phyloP scores from a whole-genome alignment of 805 yeast genomes.

The Kodamaea lidongshanica region DNA sequence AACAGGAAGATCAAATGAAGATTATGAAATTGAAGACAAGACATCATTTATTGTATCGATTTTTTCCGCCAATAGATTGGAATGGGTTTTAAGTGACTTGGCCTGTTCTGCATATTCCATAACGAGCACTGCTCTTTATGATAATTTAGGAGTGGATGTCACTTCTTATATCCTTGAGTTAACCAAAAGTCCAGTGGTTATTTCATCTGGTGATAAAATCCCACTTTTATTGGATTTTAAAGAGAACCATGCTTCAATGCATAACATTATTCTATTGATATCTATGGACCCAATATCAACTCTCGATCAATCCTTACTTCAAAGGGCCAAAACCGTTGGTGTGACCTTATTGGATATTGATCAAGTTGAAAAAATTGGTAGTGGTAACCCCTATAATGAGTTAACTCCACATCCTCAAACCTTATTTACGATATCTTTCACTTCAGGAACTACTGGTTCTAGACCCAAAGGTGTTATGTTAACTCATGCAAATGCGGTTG shows the following conservation, averaged over 20 bases:
- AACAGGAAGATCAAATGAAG: constrained; percentile 3
- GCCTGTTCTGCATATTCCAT: constrained; percentile 14
- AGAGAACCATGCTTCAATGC: constrained; percentile 11
- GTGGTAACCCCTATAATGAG: constrained; percentile 22
- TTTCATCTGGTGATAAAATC: constrained; percentile 15
- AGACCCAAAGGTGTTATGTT: constrained; percentile 63
- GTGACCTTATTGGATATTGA: constrained; percentile 27
- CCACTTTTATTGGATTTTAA: constrained; percentile 11
- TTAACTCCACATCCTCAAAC: constrained; percentile 46
- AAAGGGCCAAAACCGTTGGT: constrained; percentile 19
- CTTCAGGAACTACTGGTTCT: constrained; percentile 70
- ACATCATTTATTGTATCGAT: constrained; percentile 16
- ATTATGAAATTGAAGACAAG: constrained; percentile 7
- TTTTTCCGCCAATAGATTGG: constrained; percentile 16
- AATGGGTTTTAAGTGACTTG: constrained; percentile 14
- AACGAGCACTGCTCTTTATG: constrained; percentile 18
- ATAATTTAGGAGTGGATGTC: constrained; percentile 16
- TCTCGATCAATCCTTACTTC: constrained; percentile 7
- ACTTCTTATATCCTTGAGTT: constrained; percentile 16
- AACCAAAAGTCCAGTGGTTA: constrained; percentile 15
- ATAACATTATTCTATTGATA: constrained; percentile 17
- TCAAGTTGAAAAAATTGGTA: constrained; percentile 27
- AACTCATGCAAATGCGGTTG: constrained; percentile 46
- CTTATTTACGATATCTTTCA: constrained; percentile 57
- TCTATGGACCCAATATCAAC: constrained; percentile 22